A percentile compares a stretch with the other conserved stretches of the same genome.
Conservation (phyloP, 2,329 filamentous ascomycete genomes). For the Endocalyx cinctus region DNA sequence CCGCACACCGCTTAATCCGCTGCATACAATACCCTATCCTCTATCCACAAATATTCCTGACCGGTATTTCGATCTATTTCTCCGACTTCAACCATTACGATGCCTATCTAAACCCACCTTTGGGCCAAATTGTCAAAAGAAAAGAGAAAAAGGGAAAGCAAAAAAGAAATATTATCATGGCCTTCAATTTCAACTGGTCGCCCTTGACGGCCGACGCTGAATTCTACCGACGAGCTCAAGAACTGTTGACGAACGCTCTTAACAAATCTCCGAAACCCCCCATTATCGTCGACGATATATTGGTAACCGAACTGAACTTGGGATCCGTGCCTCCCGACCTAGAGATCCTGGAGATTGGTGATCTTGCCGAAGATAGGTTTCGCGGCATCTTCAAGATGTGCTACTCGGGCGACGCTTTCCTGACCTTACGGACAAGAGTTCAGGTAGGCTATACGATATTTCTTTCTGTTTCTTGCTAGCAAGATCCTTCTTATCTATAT, state of each 20-base stretch:
- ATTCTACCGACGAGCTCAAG: conserved; percentile 84
- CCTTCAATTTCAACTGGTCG: conserved; percentile 99
- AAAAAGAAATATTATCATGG: no score
- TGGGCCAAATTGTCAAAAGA: no score
- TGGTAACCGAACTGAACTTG: conserved; percentile 95
- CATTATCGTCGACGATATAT: conserved; percentile 98
- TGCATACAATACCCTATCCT: background rate
- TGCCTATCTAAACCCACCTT: conserved; percentile 30
- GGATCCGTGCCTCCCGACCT: conserved; percentile 91
- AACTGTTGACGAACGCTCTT: conserved; percentile 88
- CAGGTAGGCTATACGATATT: conserved; percentile 60
- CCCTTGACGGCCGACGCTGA: conserved; percentile 91
- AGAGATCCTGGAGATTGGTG: conserved; percentile 96
- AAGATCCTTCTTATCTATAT: no score
- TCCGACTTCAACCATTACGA: conserved; percentile 8
- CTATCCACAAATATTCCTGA: background rate
- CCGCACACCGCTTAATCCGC: background rate
- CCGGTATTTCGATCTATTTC: conserved; percentile 4
- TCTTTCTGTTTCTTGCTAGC: conserved; percentile 4
- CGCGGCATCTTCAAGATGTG: conserved; percentile 99
- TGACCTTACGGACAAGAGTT: conserved; percentile 92
- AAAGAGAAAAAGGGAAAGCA: no score
- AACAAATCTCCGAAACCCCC: conserved; percentile 98
- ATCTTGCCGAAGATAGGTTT: conserved; percentile 94
- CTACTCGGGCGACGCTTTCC: conserved; percentile 89